phyloP scores from a whole-genome alignment of 2,329 filamentous ascomycete genomes.

The Trichoderma pleuroti region DNA sequence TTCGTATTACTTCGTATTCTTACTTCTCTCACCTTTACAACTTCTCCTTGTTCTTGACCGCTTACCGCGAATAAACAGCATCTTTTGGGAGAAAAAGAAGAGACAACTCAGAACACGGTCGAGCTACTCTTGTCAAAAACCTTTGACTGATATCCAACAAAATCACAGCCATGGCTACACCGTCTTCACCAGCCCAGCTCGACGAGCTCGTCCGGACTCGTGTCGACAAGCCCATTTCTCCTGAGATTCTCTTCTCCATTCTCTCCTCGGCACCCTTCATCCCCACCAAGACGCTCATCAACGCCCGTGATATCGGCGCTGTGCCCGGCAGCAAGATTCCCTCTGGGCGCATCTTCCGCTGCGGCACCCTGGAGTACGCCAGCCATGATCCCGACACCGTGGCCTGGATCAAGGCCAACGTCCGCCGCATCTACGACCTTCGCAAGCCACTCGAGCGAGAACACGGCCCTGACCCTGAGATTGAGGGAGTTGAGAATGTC shows the following conservation, averaged over 20 bases:
- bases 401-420: slow-evolving; percentile 35
- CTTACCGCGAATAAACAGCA: background rate
- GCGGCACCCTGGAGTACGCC: slow-evolving; percentile 40
- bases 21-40: background rate
- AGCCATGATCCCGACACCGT: slow-evolving; percentile 29
- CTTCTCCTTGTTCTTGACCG: background rate
- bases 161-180: slow-evolving; percentile 6
- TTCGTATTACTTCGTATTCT: background rate
- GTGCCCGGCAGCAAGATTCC: slow-evolving; percentile 42
- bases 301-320: slow-evolving; percentile 49
- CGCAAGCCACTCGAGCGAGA: slow-evolving; percentile 44
- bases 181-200: slow-evolving; percentile 27
- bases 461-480: slow-evolving; percentile 40
- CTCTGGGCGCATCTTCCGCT: slow-evolving; percentile 44
- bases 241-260: slow-evolving; percentile 34
- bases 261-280: slow-evolving; percentile 46
- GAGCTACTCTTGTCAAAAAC: background rate
- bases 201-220: slow-evolving; percentile 42
- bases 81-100: background rate
- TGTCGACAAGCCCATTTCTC: slow-evolving; percentile 37
- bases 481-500: slow-evolving; percentile 44
- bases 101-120: background rate
- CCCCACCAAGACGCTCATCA: slow-evolving; percentile 45
- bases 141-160: background rate
- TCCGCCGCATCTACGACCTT: slow-evolving; percentile 51